Evolutionary conservation across 768 basidiomycete genomes (phyloP), one percentile per base, ranked within the genome.

Genomic region (Mycena vulgaris): DNA sequence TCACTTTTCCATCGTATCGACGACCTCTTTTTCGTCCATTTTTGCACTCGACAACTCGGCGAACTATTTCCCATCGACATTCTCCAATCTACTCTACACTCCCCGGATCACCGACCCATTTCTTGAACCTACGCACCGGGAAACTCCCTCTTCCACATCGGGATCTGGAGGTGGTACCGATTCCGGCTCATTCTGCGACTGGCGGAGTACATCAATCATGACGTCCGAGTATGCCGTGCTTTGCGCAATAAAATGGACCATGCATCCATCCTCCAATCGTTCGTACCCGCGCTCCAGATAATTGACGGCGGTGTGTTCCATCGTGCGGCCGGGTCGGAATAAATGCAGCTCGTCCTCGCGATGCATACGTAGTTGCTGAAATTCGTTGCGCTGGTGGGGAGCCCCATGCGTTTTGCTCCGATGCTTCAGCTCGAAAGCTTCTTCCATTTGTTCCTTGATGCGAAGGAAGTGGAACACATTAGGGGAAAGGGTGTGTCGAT

Each of bases 391-490:
- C 23, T 60, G 40, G 28, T 70, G 69, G 8, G 69, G 69, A 0
- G 47, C 28, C 3, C 23, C n/a, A 28, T 70, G 69, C 33, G 30
- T 63, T 35, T 70, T 70, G 51, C 69, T 55, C 11, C 69, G 55
- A 37, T 40, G 45, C 35, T 61, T 63, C 55, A 69, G 56, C 19
- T 68, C 61, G 33, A 69, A 63, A 13, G 55, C 63, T 21, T 47
- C 60, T 42, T 72, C 31, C 10, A 72, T 55, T 10, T 63, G 27
- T 47, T 72, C 71, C 61, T 64, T 62, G 42, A 72, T 52, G 16
- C 71, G 66, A 21, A 72, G 67, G 33, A 72, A 72, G 39, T 58
- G 57, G 21, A 57, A 40, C 30, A 69, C 62, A 37, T 69, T 72
- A 10, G 67, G 66, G 7, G 71, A 60, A 8, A 72, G 55, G 5